A percentile compares a stretch with the other conserved stretches of the same genome.
Conservation (phyloP, 2,329 filamentous ascomycete genomes). For the Aspergillus tubingensis region DNA sequence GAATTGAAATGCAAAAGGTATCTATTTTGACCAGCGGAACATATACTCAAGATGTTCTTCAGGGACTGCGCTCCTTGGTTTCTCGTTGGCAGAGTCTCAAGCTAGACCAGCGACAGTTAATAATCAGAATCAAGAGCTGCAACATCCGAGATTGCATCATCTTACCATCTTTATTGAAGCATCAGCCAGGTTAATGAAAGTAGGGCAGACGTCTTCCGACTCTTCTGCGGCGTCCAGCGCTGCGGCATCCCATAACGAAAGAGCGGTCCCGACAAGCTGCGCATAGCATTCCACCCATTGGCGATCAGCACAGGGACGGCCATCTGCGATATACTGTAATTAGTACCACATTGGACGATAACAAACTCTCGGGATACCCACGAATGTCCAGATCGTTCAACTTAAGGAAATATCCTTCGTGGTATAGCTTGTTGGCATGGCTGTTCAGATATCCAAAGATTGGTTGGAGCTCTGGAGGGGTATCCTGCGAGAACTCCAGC, state of each 20-base stretch:
- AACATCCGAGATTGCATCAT: neutral
- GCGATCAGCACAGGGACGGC: conserved; percentile 79
- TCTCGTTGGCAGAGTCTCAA: conserved; percentile 84
- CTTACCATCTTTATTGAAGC: conserved; percentile 96
- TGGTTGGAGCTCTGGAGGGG: conserved; percentile 86
- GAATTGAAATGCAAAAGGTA: conserved; percentile 97
- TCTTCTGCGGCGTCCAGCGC: conserved; percentile 85
- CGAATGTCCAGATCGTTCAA: conserved; percentile 90
- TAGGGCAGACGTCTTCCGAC: conserved; percentile 80
- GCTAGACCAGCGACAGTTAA: conserved; percentile 55
- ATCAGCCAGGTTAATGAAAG: conserved; percentile 95
- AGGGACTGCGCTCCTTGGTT: conserved; percentile 75
- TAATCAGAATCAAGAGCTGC: neutral
- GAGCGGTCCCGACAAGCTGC: conserved; percentile 89
- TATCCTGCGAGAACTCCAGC: conserved; percentile 83
- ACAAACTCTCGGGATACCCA: conserved; percentile 54
- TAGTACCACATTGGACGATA: conserved; percentile 25
- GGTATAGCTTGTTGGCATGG: conserved; percentile 94
- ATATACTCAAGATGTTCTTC: conserved; percentile 93
- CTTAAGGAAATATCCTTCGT: conserved; percentile 97
- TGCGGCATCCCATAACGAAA: conserved; percentile 93
- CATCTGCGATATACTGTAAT: conserved; percentile 60
- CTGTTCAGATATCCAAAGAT: conserved; percentile 94
- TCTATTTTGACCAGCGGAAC: conserved; percentile 91
- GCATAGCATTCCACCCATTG: conserved; percentile 97